phyloP scores from a whole-genome alignment of 1,284 basidiomycete species.

The Mycosarcoma maydis region DNA sequence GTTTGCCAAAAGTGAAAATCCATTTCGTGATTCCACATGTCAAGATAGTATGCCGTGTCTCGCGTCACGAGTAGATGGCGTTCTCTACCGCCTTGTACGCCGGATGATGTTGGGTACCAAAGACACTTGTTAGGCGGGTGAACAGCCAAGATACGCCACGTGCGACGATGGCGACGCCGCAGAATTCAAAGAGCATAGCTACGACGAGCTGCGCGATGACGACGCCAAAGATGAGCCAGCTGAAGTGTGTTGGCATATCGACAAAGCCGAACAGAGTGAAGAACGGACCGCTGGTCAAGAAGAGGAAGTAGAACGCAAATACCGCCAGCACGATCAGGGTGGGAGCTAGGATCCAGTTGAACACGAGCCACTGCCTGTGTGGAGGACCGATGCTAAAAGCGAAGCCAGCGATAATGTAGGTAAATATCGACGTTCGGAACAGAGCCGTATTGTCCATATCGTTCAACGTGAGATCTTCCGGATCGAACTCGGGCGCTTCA shows the following conservation, averaged over 20 bases:
- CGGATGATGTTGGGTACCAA: too few relatives aligned
- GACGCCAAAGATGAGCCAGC: constrained; percentile 47
- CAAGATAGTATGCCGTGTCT: too few relatives aligned
- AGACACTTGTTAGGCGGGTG: too few relatives aligned
- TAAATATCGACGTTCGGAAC: constrained; percentile 43
- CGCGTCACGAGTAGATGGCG: constrained; percentile 16
- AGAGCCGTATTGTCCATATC: constrained; percentile 49
- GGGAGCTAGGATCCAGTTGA: constrained; percentile 38
- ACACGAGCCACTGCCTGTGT: constrained; percentile 36
- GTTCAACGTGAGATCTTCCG: constrained; percentile 41
- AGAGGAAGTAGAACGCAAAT: constrained; percentile 47
- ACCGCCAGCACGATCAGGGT: constrained; percentile 32
- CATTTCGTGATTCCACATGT: too few relatives aligned
- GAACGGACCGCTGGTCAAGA: constrained; percentile 42
- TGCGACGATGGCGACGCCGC: constrained; percentile 8
- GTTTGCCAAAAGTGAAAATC: too few relatives aligned
- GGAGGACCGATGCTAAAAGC: constrained; percentile 44
- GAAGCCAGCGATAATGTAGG: constrained; percentile 47
- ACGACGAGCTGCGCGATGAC: constrained; percentile 33
- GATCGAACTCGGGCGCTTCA: constrained; percentile 35
- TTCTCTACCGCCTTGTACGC: too few relatives aligned
- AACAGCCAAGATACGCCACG: too few relatives aligned
- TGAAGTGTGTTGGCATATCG: constrained; percentile 24
- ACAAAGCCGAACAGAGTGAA: constrained; percentile 49
- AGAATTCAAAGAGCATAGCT: constrained; percentile 32